Conservation (phyloP, 108 stramenopile genomes). For the Epithemia pelagica region DNA sequence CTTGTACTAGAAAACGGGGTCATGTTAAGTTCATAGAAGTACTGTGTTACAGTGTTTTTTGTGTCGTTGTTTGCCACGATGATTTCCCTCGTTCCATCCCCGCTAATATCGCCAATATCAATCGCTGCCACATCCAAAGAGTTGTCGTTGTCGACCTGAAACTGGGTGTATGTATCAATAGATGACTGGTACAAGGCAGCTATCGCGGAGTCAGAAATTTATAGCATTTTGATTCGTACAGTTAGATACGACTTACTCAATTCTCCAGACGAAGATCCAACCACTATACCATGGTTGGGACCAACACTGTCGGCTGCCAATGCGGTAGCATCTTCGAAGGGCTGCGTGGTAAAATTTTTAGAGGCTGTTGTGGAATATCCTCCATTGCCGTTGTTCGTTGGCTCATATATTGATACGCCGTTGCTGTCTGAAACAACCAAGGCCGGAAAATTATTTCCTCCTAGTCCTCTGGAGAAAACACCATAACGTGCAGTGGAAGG, state of each 20-base stretch:
- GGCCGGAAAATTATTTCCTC: background rate
- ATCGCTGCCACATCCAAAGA: background rate
- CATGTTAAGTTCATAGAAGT: background rate
- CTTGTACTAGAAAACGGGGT: background rate
- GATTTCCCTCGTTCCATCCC: background rate
- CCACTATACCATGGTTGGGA: background rate
- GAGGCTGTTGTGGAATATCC: background rate
- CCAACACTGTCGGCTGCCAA: background rate
- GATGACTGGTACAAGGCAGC: background rate
- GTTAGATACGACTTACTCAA: background rate
- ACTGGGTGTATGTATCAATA: background rate
- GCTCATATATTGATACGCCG: background rate
- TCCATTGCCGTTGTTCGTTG: background rate
- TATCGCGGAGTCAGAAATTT: background rate
- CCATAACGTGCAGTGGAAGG: background rate
- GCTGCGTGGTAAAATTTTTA: background rate
- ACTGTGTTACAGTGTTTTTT: background rate
- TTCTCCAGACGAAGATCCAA: background rate
- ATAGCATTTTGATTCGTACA: too few relatives aligned
- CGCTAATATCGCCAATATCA: background rate
- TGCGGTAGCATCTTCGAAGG: background rate
- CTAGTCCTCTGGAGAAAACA: background rate
- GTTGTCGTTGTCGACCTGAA: background rate
- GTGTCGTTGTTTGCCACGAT: background rate
- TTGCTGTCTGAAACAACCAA: background rate